Evolutionary conservation across 495 filamentous ascomycete species (phyloP), one percentile per base, ranked within the genome.

Genomic region (Cenococcum geophilum): DNA sequence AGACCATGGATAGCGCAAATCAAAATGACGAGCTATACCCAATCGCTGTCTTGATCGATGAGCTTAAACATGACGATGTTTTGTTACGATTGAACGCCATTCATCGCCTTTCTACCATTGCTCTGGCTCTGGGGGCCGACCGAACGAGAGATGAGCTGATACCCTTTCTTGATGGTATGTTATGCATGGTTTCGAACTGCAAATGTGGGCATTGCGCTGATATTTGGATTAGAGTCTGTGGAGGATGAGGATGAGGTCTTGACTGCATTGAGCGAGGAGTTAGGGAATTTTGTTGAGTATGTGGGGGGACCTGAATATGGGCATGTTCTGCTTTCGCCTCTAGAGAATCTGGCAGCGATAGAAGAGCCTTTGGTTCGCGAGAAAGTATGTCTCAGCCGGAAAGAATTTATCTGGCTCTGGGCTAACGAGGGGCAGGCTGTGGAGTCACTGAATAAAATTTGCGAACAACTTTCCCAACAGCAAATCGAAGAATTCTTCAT

Each of bases 31-130:
- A 97, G 83, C 91, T 98, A 64, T 97, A 96, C 76, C 93, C 93
- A 70, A 98, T 98, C 80, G 93, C 93, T 63, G 95, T 98, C 58
- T 85, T 98, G 73, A 98, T 98, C 77, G 93, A 98, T 76, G 93
- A 98, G 84, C 80, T 98, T 69, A 98, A 98, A 92, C 93, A 98
- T 74, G 93, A 98, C 72, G 93, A 98, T 80, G 95, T 98, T 49
- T 83, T 97, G 25, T 85, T 98, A 74, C 89, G 93, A 72, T 82
- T 98, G 70, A 97, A 98, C 79, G 93, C 93, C 71, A 98, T 98
- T 73, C 92, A 95, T 77, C 89, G 95, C 63, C 86, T 98, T 59
- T 95, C 91, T 36, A 98, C 93, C 57, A 98, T 98, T 78, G 95
- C 95, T 65, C 83, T 98, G 65, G 93, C 93, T 65, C 76, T 98